Evolutionary conservation across 1,139 yeast species (phyloP), one percentile per base, ranked within the genome.

Genomic region (Saccharomyces hybrid): DNA sequence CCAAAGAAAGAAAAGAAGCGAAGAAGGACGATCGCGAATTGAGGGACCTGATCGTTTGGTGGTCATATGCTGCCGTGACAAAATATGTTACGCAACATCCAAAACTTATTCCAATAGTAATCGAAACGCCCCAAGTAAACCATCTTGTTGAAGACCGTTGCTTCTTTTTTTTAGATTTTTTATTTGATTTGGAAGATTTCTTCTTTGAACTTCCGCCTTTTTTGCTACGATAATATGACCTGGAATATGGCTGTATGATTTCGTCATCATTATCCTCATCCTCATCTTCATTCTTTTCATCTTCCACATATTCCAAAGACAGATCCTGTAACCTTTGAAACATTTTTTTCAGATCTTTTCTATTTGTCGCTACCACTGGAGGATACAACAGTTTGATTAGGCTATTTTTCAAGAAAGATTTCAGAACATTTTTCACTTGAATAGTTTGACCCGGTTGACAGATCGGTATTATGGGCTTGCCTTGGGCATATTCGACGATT

Each of bases 41-140:
- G 34, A 31, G 4, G 34, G 34, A 31, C 34, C 34, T 31, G 34
- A 31, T 31, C 34, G 34, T 31, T 31, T 31, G 34, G 14, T 31
- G 34, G 34, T 31, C 34, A 31, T 31, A 31, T 31, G 34, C 34
- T 31, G 34, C 34, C 4, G 34, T 31, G 34, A 31, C 34, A 47
- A 58, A 54, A 31, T 57, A 55, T 11, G 63, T 57, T 46, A 59
- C 56, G 50, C 59, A 63, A 53, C 60, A 65, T 1, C 69, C 69
- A 14, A 65, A 58, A 7, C 70, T 68, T n/a, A 65, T 62, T 9
- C 71, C 69, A 3, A 65, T 57, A 1, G 69, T 61, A 4, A 66
- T 50, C 6, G 71, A 66, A 5, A 66, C 51, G 2, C 68, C 66
- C 65, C 66, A 64, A 9, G 64, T 42, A 25, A 64, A 51, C 68